Base-by-base conservation (phyloP, 257 asterid genomes). In the Dorcoceras hygrometricum region DNA sequence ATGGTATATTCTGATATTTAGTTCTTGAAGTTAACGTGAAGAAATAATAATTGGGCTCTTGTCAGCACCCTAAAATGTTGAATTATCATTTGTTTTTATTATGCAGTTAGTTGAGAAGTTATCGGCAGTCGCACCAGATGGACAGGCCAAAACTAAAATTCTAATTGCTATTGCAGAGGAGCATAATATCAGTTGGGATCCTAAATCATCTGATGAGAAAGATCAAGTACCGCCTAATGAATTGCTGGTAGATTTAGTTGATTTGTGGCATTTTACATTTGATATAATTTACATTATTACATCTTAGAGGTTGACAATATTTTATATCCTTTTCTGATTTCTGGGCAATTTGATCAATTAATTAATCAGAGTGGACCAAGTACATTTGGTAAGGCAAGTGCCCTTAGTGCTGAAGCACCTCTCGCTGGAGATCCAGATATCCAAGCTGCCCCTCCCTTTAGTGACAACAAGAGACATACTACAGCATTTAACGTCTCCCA, bases 41-140 rank as follows among this genome's bases (percentile, higher is more conserved):
- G 27, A 50, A 23, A 39, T 63, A n/a, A 43, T 48, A 18, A 10
- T 10, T 32, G 59, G 25, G 54, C 34, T 54, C 56, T 36, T 60
- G 29, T 63, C 23, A 62, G 63, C 68, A 56, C 58, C 72, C 25
- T 67, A 50, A 28, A 57, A 56, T 69, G 54, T 69, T 65, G 72
- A 57, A 63, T 36, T 31, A 29, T 67, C 64, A 68, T 14, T 59
- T 65, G 71, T 61, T 71, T 61, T 10, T 59, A 16, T 70, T 73
- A n/a, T n/a, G 77, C 88, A 94, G 97, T 75, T 94, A 81, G 84
- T 94, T 68, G 97, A 90, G 82, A 90, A 90, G 76, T 83, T 90
- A 79, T 90, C 97, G 68, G 91, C 96, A 54, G 66, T 66, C 14
- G 90, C 97, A 59, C 93, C 96, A 71, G 97, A 90, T 77, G 87